These are phyloP conservation scores for Fusarium burgessii DNA, from an alignment of 2,329 filamentous ascomycete genomes.

Conservation along the genomic window DNA sequence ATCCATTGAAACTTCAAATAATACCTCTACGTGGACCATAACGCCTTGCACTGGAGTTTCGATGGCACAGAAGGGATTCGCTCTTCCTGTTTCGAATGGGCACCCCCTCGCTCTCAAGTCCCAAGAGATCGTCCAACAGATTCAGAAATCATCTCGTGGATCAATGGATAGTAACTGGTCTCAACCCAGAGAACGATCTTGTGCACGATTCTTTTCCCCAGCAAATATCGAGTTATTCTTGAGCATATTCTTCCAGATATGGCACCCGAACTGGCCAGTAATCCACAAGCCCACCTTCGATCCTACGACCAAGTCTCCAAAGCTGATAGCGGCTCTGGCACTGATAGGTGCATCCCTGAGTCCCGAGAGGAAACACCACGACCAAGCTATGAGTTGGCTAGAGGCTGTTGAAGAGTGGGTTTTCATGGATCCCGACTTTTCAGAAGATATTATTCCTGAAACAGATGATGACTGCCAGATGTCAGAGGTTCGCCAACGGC, in stretches of 20 bases:
- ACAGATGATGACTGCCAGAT: not conserved
- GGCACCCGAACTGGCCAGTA: conserved; percentile 34
- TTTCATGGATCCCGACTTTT: conserved; percentile 2
- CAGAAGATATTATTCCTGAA: conserved; percentile 1
- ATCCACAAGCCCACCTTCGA: conserved; percentile 23
- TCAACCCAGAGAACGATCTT: not conserved
- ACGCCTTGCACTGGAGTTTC: too few species aligned
- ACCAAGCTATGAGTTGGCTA: conserved; percentile 11
- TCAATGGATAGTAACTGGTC: not conserved
- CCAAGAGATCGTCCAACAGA: not conserved
- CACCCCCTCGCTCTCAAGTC: not conserved
- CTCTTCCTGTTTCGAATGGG: too few species aligned
- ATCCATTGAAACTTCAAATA: accelerated
- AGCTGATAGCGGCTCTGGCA: conserved; percentile 12
- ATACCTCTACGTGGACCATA: too few species aligned
- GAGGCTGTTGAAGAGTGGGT: conserved; percentile 21
- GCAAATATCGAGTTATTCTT: conserved; percentile 21
- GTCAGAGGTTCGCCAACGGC: not conserved
- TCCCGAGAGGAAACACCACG: not conserved
- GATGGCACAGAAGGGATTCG: too few species aligned
- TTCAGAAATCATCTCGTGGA: not conserved
- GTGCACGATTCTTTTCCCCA: conserved; percentile 22
- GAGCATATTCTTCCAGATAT: conserved; percentile 14
- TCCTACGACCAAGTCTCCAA: not conserved
- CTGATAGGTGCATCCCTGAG: conserved; percentile 21